phyloP scores from a whole-genome alignment of 2,329 filamentous ascomycete genomes.

The Teratosphaeria viscida region DNA sequence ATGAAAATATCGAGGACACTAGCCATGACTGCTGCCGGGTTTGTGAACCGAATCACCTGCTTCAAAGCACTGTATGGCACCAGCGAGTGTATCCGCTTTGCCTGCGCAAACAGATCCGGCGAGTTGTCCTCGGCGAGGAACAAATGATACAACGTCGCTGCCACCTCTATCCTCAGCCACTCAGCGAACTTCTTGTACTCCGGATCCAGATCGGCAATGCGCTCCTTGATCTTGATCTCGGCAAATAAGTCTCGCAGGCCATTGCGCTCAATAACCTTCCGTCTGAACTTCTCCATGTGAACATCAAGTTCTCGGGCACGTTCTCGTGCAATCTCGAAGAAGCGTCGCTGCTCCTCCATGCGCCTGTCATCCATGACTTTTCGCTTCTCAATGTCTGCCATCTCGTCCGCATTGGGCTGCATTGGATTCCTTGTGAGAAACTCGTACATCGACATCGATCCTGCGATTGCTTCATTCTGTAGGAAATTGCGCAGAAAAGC shows the following conservation, averaged over 20 bases:
- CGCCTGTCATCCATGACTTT: conserved; percentile 79
- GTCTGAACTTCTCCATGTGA: conserved; percentile 80
- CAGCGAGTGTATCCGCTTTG: conserved; percentile 86
- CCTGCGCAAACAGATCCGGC: conserved; percentile 87
- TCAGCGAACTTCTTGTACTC: conserved; percentile 98
- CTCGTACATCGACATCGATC: conserved; percentile 71
- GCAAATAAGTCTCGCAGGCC: conserved; percentile 86
- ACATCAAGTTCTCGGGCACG: conserved; percentile 88
- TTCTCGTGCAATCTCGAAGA: conserved; percentile 89
- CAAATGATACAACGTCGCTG: conserved; percentile 90
- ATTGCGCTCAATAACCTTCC: conserved; percentile 62
- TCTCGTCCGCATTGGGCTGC: conserved; percentile 68
- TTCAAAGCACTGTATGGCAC: conserved; percentile 90
- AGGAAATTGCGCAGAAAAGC: conserved; percentile 82
- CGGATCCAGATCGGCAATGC: conserved; percentile 76
- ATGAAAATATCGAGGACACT: conserved; percentile 89
- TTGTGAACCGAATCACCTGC: conserved; percentile 92
- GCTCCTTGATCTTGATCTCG: conserved; percentile 84
- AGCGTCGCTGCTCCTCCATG: conserved; percentile 82
- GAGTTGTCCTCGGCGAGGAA: conserved; percentile 98
- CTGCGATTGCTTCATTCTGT: conserved; percentile 72
- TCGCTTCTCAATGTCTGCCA: conserved; percentile 66
- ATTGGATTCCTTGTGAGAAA: conserved; percentile 70
- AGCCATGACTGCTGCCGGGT: conserved; percentile 95
- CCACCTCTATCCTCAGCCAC: conserved; percentile 94